These are phyloP conservation scores for Aspergillus pseudoviridinutans DNA, from an alignment of 2,329 filamentous ascomycete genomes.

Conservation along the genomic window DNA sequence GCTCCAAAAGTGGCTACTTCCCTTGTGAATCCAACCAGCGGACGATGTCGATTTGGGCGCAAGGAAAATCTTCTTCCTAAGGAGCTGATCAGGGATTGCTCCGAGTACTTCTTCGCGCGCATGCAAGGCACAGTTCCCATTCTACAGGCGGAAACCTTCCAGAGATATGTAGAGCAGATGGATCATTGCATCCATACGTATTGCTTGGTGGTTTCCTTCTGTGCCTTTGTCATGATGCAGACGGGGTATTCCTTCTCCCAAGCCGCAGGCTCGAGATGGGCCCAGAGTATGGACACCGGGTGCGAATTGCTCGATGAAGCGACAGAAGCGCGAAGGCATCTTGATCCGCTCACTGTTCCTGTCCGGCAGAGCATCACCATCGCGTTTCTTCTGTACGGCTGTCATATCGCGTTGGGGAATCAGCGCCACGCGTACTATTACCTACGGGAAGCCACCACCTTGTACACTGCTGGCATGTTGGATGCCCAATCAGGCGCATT, in stretches of 20 bases:
- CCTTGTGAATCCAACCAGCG: not conserved
- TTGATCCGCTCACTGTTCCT: constrained; percentile 19
- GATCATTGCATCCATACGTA: constrained; percentile 20
- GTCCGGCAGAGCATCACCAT: constrained; percentile 49
- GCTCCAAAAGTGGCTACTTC: not conserved
- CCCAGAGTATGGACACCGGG: constrained; percentile 8
- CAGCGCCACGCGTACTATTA: constrained; percentile 72
- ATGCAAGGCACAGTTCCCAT: constrained; percentile 28
- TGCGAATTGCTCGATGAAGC: constrained; percentile 24
- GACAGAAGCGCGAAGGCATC: constrained; percentile 17
- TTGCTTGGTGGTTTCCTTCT: constrained; percentile 34
- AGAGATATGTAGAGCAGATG: constrained; percentile 19
- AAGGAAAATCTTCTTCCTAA: constrained; percentile 5
- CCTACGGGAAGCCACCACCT: constrained; percentile 66
- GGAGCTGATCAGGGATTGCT: constrained; percentile 12
- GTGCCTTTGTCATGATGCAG: constrained; percentile 32
- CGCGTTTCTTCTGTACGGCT: constrained; percentile 68
- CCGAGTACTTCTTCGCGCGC: constrained; percentile 18
- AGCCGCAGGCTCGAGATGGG: not conserved
- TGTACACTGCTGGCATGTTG: constrained; percentile 53
- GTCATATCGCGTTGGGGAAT: constrained; percentile 61
- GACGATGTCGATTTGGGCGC: constrained; percentile 3
- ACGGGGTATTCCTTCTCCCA: constrained; percentile 13
- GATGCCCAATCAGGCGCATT: constrained; percentile 42
- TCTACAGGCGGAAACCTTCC: constrained; percentile 18